Evolutionary conservation across 2,329 filamentous ascomycete genomes (phyloP).

Genomic region (Fusarium sp.): DNA sequence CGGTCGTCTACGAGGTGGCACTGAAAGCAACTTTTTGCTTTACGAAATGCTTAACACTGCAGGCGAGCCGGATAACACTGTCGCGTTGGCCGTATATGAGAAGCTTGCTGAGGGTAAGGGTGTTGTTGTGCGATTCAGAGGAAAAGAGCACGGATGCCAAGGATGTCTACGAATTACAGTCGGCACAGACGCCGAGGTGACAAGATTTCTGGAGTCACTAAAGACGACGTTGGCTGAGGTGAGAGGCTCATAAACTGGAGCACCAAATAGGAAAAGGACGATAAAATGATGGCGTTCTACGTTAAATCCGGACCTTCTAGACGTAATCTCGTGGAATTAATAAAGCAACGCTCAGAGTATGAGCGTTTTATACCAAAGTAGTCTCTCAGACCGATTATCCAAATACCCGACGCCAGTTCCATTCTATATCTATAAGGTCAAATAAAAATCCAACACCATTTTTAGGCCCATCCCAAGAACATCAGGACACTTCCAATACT

Average conservation of each 20-base stretch:
- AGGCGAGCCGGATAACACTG: slow-evolving; percentile 80
- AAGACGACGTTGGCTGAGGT: slow-evolving; percentile 60
- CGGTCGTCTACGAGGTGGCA: slow-evolving; percentile 82
- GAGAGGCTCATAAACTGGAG: slow-evolving; percentile 37
- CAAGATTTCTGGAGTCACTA: slow-evolving; percentile 78
- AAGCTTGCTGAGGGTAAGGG: slow-evolving; percentile 84
- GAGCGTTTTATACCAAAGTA: slow-evolving; percentile 25
- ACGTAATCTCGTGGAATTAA: slow-evolving; percentile 42
- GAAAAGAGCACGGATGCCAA: slow-evolving; percentile 88
- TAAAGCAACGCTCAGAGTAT: slow-evolving; percentile 32
- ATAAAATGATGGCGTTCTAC: slow-evolving; percentile 34
- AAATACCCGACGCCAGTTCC: slow-evolving; percentile 24
- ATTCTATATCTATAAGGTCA: slow-evolving; percentile 31
- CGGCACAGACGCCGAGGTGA: slow-evolving; percentile 88
- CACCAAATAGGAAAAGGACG: neutral
- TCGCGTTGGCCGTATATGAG: slow-evolving; percentile 84
- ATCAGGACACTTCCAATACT: slow-evolving; percentile 35
- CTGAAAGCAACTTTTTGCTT: slow-evolving; percentile 87
- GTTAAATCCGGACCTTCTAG: slow-evolving; percentile 36
- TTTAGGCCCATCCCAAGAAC: slow-evolving; percentile 29
- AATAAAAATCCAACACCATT: slow-evolving; percentile 21
- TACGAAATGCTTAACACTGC: slow-evolving; percentile 83
- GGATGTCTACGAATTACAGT: slow-evolving; percentile 93
- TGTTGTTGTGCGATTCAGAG: slow-evolving; percentile 92
- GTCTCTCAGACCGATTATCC: slow-evolving; percentile 17